Conservation (phyloP, 208 protist species). For the Balamuthia mandrillaris region DNA sequence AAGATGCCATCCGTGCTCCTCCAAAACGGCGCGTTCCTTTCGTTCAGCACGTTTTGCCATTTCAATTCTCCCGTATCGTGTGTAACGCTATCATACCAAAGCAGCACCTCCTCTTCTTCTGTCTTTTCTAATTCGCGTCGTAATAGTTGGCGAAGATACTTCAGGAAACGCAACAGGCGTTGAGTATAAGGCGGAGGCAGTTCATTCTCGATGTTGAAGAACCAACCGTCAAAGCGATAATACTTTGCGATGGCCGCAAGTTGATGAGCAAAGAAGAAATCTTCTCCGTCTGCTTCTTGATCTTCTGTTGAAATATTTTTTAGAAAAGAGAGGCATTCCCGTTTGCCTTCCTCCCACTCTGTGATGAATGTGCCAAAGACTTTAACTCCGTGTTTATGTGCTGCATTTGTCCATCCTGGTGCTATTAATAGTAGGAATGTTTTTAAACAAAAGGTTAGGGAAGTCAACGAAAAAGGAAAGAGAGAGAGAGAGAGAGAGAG, state of each 20-base stretch:
- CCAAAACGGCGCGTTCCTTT: conserved; percentile 80
- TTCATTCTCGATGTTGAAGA: conserved; percentile 80
- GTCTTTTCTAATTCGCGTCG: background rate
- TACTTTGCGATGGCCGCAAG: conserved; percentile 73
- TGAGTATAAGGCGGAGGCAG: background rate
- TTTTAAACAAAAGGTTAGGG: background rate
- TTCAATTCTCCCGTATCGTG: conserved; percentile 62
- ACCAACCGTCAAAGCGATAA: conserved; percentile 84
- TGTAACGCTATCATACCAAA: conserved; percentile 87
- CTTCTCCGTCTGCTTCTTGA: background rate
- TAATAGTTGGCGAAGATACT: background rate
- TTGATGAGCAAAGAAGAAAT: conserved; percentile 60
- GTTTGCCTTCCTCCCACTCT: conserved; percentile 64
- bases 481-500: background rate
- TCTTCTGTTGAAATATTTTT: background rate
- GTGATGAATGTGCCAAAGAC: conserved; percentile 81
- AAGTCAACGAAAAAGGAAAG: background rate
- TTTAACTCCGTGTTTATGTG: conserved; percentile 77
- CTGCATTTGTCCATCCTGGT: conserved; percentile 75
- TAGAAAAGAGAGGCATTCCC: conserved; percentile 60
- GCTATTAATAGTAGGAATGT: conserved; percentile 15
- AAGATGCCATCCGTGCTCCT: conserved; percentile 79
- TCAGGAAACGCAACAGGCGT: conserved; percentile 29
- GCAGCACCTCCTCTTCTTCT: conserved; percentile 43
- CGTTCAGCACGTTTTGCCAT: conserved; percentile 81